Evolutionary conservation across 352 stramenopile species (phyloP), one percentile per base, ranked within the genome.

Genomic region (Phytophthora capsici): DNA sequence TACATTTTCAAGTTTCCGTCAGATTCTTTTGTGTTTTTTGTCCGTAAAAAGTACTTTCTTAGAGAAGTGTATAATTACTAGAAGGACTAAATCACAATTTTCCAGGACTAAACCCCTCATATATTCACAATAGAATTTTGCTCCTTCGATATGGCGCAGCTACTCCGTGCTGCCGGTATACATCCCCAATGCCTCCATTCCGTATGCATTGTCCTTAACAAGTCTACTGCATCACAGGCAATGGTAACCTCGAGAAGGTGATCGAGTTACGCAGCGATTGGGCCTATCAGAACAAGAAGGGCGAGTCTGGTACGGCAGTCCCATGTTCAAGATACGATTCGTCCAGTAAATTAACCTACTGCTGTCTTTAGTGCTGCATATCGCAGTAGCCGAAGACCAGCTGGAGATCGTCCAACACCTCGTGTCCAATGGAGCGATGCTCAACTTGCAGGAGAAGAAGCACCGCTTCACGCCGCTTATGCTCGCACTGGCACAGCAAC

Each of bases 211-310:
- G 1, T 1, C 16, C 6, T 37, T 37, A n/a, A 16, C 19, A 16
- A 19, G 37, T 26, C 2, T 14, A 10, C 28, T 54, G 8, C 17
- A 40, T 52, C 12, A 34, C 28, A 93, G 85, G 68, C 12, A 91
- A 87, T 57, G 82, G 85, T 23, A 75, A 93, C 49, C 63, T 93
- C 19, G 85, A 91, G 43, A 89, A 86, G 66, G 82, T 91, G 22
- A 81, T 79, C 47, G 77, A 88, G 61, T 53, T 93, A 25, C 76
- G 81, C 41, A 81, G 79, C 26, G 73, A 91, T 46, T 91, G 82
- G 81, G 75, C 66, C 53, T 82, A 78, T 54, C 82, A 93, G 69
- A 93, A 93, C 74, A 93, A 93, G 66, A 93, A 91, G 73, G 85
- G 85, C 49, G 82, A 91, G 51, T 90, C 82, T 3, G 85, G 85